Conservation (phyloP, 2,329 filamentous ascomycete species). For the Trichoderma sp. region DNA sequence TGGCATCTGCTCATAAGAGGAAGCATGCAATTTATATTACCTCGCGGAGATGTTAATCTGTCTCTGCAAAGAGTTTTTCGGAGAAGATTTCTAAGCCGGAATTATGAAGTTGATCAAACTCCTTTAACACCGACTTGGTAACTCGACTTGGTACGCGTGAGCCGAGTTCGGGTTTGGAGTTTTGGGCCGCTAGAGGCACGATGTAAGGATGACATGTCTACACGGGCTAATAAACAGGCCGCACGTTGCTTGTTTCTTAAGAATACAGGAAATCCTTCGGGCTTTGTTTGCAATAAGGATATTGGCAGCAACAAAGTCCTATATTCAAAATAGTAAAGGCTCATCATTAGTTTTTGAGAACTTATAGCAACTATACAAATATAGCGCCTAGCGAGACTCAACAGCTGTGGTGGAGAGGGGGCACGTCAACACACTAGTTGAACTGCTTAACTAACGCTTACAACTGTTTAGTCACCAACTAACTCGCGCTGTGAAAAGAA, state of each 20-base stretch:
- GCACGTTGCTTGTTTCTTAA: background rate
- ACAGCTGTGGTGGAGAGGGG: background rate
- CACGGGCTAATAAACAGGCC: background rate
- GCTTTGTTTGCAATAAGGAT: background rate
- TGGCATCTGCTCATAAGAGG: too few relatives aligned
- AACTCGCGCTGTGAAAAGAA: background rate
- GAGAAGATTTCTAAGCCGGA: constrained; percentile 10
- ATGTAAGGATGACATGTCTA: constrained; percentile 1
- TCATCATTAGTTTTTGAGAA: background rate
- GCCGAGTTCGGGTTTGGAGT: background rate
- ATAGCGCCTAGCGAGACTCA: background rate
- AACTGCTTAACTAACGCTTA: background rate
- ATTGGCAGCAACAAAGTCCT: background rate
- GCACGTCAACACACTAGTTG: background rate
- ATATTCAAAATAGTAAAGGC: background rate
- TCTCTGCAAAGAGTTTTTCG: background rate
- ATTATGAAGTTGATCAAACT: background rate
- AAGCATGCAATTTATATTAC: background rate
- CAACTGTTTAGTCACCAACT: background rate
- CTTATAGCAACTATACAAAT: background rate
- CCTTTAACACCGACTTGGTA: background rate
- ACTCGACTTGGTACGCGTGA: too few relatives aligned
- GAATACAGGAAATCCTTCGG: background rate
- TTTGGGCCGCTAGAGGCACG: background rate
- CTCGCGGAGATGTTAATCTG: background rate